These are phyloP conservation scores for Boletus sp. DNA, from an alignment of 768 basidiomycete species.

Conservation along the genomic window DNA sequence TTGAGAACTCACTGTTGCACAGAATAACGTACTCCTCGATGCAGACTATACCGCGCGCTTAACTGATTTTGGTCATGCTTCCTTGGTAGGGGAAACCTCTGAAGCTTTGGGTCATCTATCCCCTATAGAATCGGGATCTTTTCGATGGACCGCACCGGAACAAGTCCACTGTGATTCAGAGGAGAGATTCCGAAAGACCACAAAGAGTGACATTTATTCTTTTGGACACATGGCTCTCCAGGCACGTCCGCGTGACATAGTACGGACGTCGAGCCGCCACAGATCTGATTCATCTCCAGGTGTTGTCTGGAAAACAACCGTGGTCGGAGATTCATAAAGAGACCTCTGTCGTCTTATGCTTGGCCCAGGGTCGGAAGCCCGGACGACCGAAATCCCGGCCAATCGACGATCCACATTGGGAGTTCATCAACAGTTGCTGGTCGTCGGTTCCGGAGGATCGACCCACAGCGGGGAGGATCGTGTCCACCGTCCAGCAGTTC, in stretches of 20 bases:
- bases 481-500: not conserved
- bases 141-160: conserved; percentile 43
- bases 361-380: not conserved
- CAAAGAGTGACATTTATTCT: not conserved
- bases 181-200: not conserved
- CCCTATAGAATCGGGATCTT: conserved; percentile 32
- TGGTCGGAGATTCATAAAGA: not conserved
- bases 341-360: not conserved
- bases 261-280: not conserved
- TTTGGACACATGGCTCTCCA: not conserved
- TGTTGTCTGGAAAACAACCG: not conserved
- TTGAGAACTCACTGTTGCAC: not conserved
- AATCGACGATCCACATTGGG: not conserved
- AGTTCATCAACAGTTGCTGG: conserved; percentile 6
- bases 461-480: not conserved
- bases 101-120: conserved; percentile 2
- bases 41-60: conserved; percentile 33
- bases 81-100: conserved; percentile 5
- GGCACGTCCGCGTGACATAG: not conserved
- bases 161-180: conserved; percentile 20
- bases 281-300: not conserved
- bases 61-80: conserved; percentile 41
- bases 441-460: not conserved
- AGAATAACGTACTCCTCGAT: conserved; percentile 18
- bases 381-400: not conserved